A percentile compares a stretch with the other conserved stretches of the same genome.
These are phyloP conservation scores for Aspergillus saccharolyticus DNA, from an alignment of 495 filamentous ascomycete species.

Conservation along the genomic window DNA sequence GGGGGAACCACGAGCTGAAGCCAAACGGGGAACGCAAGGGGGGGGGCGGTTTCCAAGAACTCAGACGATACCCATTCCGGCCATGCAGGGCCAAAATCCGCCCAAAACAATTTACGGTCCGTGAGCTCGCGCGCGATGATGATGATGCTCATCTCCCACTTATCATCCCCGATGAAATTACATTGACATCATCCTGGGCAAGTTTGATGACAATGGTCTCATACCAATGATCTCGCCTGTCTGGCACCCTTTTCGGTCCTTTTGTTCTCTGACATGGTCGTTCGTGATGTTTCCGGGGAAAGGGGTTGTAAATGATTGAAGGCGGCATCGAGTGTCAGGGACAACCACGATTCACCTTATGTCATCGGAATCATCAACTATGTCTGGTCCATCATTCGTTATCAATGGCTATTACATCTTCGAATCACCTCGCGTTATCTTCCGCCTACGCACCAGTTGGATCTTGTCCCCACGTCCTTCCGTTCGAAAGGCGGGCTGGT, in stretches of 20 bases:
- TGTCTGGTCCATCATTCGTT: background rate
- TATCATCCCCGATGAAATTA: background rate
- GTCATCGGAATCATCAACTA: constrained; percentile 5
- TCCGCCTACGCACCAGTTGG: constrained; percentile 1
- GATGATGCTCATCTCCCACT: constrained; percentile 1
- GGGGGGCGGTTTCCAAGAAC: constrained; percentile 2
- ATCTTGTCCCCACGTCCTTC: background rate
- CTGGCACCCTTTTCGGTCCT: background rate
- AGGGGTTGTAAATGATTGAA: background rate
- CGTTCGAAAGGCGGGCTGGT: no score
- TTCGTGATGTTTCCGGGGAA: background rate
- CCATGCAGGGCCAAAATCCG: constrained; percentile 20
- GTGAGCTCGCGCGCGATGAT: background rate
- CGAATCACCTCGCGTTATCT: constrained; percentile 3
- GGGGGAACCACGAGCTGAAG: constrained; percentile 19
- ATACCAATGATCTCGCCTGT: background rate
- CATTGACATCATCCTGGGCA: constrained; percentile 3
- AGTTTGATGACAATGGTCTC: background rate
- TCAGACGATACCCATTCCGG: constrained; percentile 15
- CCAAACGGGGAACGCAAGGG: constrained; percentile 20
- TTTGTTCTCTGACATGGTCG: background rate
- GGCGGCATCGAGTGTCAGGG: background rate
- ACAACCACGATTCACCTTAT: background rate
- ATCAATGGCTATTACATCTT: background rate
- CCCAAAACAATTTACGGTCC: constrained; percentile 3